Evolutionary conservation across 768 basidiomycete genomes (phyloP).

Genomic region (Lentinula sp.): DNA sequence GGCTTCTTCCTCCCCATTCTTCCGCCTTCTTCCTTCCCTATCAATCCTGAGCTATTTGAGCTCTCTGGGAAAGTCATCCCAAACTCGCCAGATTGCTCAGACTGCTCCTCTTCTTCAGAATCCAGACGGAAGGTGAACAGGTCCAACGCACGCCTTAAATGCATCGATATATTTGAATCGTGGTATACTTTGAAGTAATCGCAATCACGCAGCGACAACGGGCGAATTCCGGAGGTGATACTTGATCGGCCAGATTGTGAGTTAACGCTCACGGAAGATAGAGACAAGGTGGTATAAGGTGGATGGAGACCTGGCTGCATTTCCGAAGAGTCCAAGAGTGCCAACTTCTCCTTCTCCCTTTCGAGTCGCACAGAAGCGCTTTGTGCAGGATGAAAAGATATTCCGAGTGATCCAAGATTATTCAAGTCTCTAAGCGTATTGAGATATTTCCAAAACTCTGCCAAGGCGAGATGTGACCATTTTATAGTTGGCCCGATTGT

Average conservation of each 20-base stretch:
- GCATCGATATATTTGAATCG: neutral
- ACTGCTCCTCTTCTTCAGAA: neutral
- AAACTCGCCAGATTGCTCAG: neutral
- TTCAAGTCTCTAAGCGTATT: neutral
- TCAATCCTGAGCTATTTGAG: neutral
- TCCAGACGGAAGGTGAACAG: neutral
- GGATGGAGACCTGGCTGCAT: neutral
- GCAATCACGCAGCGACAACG: neutral
- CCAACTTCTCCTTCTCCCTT: neutral
- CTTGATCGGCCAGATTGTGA: neutral
- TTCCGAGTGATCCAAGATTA: neutral
- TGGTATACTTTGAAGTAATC: slow-evolving; percentile 5
- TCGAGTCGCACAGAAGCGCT: neutral
- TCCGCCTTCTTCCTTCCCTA: too few relatives aligned
- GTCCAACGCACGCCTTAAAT: neutral
- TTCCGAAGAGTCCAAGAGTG: neutral
- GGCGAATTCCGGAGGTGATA: neutral
- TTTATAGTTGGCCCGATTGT: neutral
- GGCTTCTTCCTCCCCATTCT: neutral
- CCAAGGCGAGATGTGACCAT: neutral
- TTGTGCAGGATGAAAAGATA: neutral
- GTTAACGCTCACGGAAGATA: neutral
- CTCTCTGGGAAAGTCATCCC: neutral
- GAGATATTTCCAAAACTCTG: neutral
- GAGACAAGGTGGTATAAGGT: neutral